Base-by-base conservation (phyloP, 2,329 filamentous ascomycete species). In the Arthroderma sp. region DNA sequence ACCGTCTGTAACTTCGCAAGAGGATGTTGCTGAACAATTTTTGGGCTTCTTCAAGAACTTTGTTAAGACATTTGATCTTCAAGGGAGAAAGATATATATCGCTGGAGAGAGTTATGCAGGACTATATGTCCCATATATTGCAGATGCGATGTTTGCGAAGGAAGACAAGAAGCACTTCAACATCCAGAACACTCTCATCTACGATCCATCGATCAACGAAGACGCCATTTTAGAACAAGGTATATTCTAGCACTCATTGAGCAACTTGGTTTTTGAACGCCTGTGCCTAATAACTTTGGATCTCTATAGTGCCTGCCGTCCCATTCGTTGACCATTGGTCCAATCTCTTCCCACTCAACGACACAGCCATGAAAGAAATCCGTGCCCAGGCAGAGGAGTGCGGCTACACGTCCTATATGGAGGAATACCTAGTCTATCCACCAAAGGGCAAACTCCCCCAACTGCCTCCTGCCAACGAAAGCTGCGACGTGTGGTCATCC, bases 11-110 rank as follows among this genome's bases (percentile, higher is more conserved):
- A 77, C 68, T 3, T 75, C 73, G 53, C 78, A 86, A 51, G 72
- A 77, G 29, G 82, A 86, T 51, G 70, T 82, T 1, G 81, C 82
- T 0, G 62, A 66, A n/a, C 75, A 88, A 52, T 86, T 89, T 58
- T 68, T 82, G 10, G 81, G 81, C 41, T 91, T 86, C 65, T 87
- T 79, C 72, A 80, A 81, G 65, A 86, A 86, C 64, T 87, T 86
- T 53, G 65, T 86, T 47, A 69, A 83, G 31, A 78, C 78, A 0
- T 87, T 87, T 52, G 68, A 64, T n/a, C 68, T 86, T 54, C 71
- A 83, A 15, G 72, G 73, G 8, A 77, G 74, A 54, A 83, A 82
- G 51, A 72, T 86, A 6, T 89, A 82, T 60, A 74, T 91, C 46
- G 73, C 82, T 0, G 85, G 83, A 5, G 83, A 85, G 60, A 80